Percentiles rank a stretch among this genome's conserved stretches.
Conservation (phyloP, 148 eudicot genomes). For the Pharnaceum exiguum region DNA sequence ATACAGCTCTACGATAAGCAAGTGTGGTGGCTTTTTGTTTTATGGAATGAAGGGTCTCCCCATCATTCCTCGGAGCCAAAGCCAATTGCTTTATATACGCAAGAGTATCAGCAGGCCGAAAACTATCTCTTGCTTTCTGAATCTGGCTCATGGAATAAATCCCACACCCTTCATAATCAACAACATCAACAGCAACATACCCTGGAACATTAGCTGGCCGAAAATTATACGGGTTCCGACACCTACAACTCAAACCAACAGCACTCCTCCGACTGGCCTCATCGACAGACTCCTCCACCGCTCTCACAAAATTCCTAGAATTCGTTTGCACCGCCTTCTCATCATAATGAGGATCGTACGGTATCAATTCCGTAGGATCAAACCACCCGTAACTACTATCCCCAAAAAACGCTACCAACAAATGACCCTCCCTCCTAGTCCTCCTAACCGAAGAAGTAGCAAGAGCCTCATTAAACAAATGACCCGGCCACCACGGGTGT, state of each 20-base stretch:
- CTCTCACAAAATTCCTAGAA: slow-evolving; percentile 52
- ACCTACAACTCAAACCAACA: slow-evolving; percentile 70
- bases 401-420: slow-evolving; percentile 92
- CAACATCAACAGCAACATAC: slow-evolving; percentile 57
- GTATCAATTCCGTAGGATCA: slow-evolving; percentile 63
- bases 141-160: slow-evolving; percentile 61
- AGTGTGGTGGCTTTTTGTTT: slow-evolving; percentile 53
- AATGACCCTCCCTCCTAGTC: slow-evolving; percentile 59
- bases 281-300: slow-evolving; percentile 84
- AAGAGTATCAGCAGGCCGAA: slow-evolving; percentile 44
- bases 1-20: slow-evolving; percentile 67
- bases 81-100: slow-evolving; percentile 60
- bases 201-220: slow-evolving; percentile 47
- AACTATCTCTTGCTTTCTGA: slow-evolving; percentile 57
- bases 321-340: slow-evolving; percentile 69
- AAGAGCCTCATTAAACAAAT: slow-evolving; percentile 62
- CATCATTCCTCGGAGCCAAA: slow-evolving; percentile 31
- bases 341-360: slow-evolving; percentile 52
- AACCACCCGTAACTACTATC: slow-evolving; percentile 98
- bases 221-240: slow-evolving; percentile 61
- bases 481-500: slow-evolving; percentile 99
- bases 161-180: slow-evolving; percentile 58
- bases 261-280: slow-evolving; percentile 66
- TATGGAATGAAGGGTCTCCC: slow-evolving; percentile 36
- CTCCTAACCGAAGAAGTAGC: slow-evolving; percentile 61